Evolutionary conservation across 1,284 basidiomycete species (phyloP), one percentile per base, ranked within the genome.

Genomic region (Leccinum fuscescens): DNA sequence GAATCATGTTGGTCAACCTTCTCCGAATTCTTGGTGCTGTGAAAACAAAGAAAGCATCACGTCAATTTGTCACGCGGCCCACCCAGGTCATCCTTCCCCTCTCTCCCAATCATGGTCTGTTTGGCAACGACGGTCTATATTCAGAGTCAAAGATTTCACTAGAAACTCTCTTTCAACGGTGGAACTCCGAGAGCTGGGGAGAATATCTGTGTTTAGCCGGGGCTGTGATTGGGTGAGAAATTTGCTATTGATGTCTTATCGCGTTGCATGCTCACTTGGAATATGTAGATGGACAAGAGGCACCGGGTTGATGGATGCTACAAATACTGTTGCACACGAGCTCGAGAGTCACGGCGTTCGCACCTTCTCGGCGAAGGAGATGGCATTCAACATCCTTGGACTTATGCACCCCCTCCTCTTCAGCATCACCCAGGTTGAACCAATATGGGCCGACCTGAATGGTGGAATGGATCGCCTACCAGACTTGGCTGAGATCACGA

Each of bases 351-450:
- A 94, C 65, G 96, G 97, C 67, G 92, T 97, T 64, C 88, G 96
- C 68, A 99, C 97, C 4, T 99, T 98, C 87, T 97, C 94, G 3
- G 92, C 96, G 54, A 98, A 98, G 80, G 96, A 99, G 80, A 99
- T 99, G 96, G 95, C 96, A 3, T 99, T 99, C 88, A 99, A 98
- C 79, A 94, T 99, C 69, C 89, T 99, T 60, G 97, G 96, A 67
- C 84, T 96, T 53, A 97, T 99, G 94, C 97, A 98, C 75, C 96
- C 97, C 49, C 87, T 98, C n/a, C 85, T 99, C 56, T 98, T 98
- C 84, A 98, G 96, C 76, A 96, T 98, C 72, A 97, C 96, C n/a
- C 97, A 99, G 76, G 96, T 99, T 60, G 96, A 99, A 75, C 96
- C 96, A 6, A 95, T 99, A 72, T 98, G 96, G 95, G 96, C 95